These are phyloP conservation scores for Chaetomidium leptoderma DNA, from an alignment of 495 filamentous ascomycete species.

Conservation along the genomic window DNA sequence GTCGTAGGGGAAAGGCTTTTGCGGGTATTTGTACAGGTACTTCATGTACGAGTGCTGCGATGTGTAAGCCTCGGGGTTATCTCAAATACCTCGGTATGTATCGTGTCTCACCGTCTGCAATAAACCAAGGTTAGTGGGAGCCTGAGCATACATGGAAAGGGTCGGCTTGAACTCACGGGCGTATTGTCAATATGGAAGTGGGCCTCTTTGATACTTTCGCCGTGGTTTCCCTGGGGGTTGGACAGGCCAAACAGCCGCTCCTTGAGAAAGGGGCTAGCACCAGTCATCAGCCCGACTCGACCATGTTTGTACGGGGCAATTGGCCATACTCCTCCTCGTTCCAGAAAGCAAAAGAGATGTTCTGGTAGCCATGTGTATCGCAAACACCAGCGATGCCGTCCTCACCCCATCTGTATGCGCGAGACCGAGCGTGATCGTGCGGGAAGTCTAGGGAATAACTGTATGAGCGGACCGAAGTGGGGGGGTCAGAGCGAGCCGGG, in stretches of 20 bases:
- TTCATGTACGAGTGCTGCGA: conserved; percentile 96
- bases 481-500: neutral
- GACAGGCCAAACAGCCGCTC: conserved; percentile 91
- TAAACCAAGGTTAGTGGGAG: conserved; percentile 22
- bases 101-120: conserved; percentile 41
- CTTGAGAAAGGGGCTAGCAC: conserved; percentile 75
- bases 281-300: conserved; percentile 8
- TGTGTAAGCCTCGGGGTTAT: conserved; percentile 15
- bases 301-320: neutral
- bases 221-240: conserved; percentile 94
- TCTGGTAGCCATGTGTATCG: conserved; percentile 83
- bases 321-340: conserved; percentile 82
- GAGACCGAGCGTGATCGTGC: conserved; percentile 82
- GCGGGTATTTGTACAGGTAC: conserved; percentile 94
- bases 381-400: conserved; percentile 96
- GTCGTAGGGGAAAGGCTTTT: conserved; percentile 86
- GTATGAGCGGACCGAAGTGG: conserved; percentile 5
- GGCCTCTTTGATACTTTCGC: conserved; percentile 91
- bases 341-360: conserved; percentile 95
- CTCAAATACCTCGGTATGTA: neutral
- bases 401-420: conserved; percentile 91
- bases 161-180: conserved; percentile 45
- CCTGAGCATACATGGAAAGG: neutral
- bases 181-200: conserved; percentile 97
- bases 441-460: conserved; percentile 65